Percentiles rank a stretch among this genome's conserved stretches.
Conservation (phyloP, 306 rosid genomes). For the Pterocarpus macrocarpus region DNA sequence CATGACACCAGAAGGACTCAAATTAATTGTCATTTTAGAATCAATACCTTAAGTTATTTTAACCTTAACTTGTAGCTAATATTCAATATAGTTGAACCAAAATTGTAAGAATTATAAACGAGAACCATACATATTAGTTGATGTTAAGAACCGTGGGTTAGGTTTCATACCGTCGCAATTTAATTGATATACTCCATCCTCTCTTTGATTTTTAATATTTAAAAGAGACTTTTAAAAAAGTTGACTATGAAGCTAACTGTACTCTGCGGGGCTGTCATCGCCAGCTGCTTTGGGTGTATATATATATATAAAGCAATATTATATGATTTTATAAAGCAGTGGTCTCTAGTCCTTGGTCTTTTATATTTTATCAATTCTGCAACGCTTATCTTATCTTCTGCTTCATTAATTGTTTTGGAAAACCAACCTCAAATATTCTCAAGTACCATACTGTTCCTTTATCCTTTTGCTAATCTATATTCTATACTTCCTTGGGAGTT, state of each 20-base stretch:
- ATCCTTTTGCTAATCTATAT: neutral
- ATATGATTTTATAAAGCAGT: neutral
- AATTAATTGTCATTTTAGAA: no score
- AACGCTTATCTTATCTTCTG: neutral
- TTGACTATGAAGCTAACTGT: neutral
- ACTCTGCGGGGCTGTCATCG: neutral
- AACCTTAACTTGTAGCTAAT: neutral
- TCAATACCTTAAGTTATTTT: no score
- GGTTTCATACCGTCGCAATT: neutral
- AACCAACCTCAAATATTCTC: no score
- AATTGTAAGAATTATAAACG: neutral
- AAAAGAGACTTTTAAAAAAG: neutral
- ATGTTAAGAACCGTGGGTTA: neutral
- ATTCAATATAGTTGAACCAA: neutral
- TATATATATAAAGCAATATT: no score
- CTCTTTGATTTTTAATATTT: neutral
- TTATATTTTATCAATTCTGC: neutral
- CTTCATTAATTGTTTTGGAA: no score
- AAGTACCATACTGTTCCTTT: no score
- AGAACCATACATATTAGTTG: neutral
- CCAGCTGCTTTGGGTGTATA: neutral
- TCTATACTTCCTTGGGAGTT: neutral
- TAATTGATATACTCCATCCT: neutral
- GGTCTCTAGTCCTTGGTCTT: neutral
- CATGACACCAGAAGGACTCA: neutral